Base-by-base conservation (phyloP, 2,329 filamentous ascomycete species). In the Trichoderma sp. region DNA sequence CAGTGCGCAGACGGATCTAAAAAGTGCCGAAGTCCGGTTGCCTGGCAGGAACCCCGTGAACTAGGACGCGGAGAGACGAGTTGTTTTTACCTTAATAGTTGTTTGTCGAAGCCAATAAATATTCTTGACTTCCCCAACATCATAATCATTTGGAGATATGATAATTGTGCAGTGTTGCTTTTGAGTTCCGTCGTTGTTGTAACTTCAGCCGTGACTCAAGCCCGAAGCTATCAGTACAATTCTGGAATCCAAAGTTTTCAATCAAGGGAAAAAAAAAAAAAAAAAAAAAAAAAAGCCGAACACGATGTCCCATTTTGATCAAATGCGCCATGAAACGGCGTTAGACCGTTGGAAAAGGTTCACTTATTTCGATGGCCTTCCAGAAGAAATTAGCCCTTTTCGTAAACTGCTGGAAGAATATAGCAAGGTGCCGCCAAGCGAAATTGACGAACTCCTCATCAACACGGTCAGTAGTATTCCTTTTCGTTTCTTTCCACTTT, bases 11-110 rank as follows among this genome's bases (percentile, higher is more conserved):
- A 27, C 60, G 60, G 60, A 64, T 39, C 34, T 53, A 17, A 29
- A 17, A 64, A 64, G 45, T 22, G 34, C 60, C 60, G 60, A 64
- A 53, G 10, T 42, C 60, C 60, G 60, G 35, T 32, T 32, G 22
- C 22, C 1, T 52, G 13, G 13, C 45, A 53, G 10, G 25, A 35
- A 19, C n/a, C 19, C 22, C 60, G 25, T 64, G 1, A 15, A 39
- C 19, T 22, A 25, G 22, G 22, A 50, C 5, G 42, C 9, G 32
- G 45, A 60, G 39, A 22, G 32, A 34, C 2, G n/a, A 37, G 5
- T 32, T 29, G 48, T 52, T 50, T n/a, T 48, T 32, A 27, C 10
- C 22, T n/a, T 39, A 10, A n/a, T n/a, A n/a, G 3, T 42, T 0
- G 37, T 12, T 22, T 12, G 9, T 3, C n/a, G n/a, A 25, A 9